phyloP scores from a whole-genome alignment of 345 rosid species.

The Lepidium didymum region DNA sequence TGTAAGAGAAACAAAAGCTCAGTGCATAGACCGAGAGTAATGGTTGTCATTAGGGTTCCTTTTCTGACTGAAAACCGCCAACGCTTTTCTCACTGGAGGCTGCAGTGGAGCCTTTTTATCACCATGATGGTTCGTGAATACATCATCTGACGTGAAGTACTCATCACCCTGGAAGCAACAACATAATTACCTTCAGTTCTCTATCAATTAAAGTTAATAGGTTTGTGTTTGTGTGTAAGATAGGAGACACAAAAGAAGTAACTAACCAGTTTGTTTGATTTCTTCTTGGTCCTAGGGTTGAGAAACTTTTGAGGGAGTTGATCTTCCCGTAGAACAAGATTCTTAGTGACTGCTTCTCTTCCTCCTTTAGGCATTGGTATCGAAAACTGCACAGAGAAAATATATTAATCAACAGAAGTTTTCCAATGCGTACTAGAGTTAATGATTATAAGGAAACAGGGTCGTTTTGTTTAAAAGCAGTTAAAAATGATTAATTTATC shows the following conservation, averaged over 20 bases:
- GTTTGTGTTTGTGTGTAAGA: neutral
- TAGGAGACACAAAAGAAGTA: neutral
- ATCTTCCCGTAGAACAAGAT: slow-evolving; percentile 77
- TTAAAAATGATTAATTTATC: neutral
- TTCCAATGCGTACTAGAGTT: neutral
- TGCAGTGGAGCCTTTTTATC: slow-evolving; percentile 56
- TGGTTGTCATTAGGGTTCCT: slow-evolving; percentile 98
- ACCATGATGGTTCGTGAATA: slow-evolving; percentile 51
- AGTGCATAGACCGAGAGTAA: slow-evolving; percentile 57
- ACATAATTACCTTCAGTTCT: neutral
- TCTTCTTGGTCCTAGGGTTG: slow-evolving; percentile 81
- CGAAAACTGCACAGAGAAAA: slow-evolving; percentile 52
- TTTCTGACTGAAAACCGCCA: slow-evolving; percentile 76
- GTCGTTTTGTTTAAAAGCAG: neutral
- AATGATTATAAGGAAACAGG: neutral
- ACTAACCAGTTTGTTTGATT: slow-evolving; percentile 54
- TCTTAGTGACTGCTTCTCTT: slow-evolving; percentile 82
- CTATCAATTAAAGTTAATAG: neutral
- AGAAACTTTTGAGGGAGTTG: slow-evolving; percentile 87
- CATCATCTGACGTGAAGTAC: slow-evolving; percentile 39
- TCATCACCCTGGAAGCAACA: slow-evolving; percentile 58
- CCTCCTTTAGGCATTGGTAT: slow-evolving; percentile 89
- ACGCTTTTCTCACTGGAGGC: slow-evolving; percentile 82
- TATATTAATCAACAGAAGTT: neutral
- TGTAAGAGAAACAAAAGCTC: neutral